phyloP scores from a whole-genome alignment of 768 basidiomycete genomes.

The Solioccasus polychromus region DNA sequence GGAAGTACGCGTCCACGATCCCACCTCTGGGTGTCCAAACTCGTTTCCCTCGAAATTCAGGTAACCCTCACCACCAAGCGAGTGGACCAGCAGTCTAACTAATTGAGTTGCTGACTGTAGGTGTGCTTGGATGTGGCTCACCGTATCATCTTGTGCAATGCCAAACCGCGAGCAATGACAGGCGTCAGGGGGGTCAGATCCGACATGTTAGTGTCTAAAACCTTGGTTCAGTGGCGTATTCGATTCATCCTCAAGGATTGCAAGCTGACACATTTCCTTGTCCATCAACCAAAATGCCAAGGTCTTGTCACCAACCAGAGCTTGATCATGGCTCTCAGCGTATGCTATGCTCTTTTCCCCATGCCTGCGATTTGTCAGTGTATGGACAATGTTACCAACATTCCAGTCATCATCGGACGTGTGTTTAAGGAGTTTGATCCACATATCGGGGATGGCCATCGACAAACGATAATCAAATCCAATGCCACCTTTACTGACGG shows the following conservation, averaged over 20 bases:
- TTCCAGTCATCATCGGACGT: slow-evolving; percentile 85
- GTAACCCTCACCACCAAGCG: slow-evolving; percentile 95
- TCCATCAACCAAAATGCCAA: slow-evolving; percentile 99
- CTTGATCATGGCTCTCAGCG: slow-evolving; percentile 97
- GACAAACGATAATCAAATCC: slow-evolving; percentile 98
- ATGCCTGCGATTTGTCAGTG: slow-evolving; percentile 84
- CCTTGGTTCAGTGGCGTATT: not conserved
- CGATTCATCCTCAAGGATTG: not conserved
- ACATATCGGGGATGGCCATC: slow-evolving; percentile 99
- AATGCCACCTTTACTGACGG: slow-evolving; percentile 79
- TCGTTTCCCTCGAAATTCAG: slow-evolving; percentile 98
- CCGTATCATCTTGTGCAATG: slow-evolving; percentile 98
- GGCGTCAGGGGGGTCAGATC: slow-evolving; percentile 80
- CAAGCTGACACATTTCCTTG: slow-evolving; percentile 93
- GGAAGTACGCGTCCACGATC: slow-evolving; percentile 6
- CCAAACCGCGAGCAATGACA: slow-evolving; percentile 81
- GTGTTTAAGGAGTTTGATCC: slow-evolving; percentile 99
- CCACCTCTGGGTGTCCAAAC: slow-evolving; percentile 95
- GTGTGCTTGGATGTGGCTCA: slow-evolving; percentile 29
- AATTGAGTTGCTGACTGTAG: not conserved
- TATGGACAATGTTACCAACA: slow-evolving; percentile 81
- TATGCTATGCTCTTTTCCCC: slow-evolving; percentile 90
- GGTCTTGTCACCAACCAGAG: slow-evolving; percentile 98
- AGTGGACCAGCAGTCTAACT: slow-evolving; percentile 78
- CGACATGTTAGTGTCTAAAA: slow-evolving; percentile 89